Evolutionary conservation across 257 asterid species (phyloP), one percentile per base, ranked within the genome.

Genomic region (Solanum medicagineum): DNA sequence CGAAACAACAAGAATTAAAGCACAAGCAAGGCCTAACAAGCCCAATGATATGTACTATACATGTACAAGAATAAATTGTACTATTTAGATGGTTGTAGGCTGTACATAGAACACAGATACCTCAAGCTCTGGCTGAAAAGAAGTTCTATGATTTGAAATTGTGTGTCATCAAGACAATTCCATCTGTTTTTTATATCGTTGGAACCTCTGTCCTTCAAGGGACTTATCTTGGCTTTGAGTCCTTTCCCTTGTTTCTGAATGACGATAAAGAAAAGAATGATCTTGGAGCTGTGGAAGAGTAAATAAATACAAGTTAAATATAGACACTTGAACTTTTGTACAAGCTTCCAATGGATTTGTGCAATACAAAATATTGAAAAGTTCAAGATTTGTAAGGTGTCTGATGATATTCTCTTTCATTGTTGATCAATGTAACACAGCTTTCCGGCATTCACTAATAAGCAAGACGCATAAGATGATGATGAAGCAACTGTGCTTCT

Each of bases 161-260:
- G 32, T 54, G 51, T 0, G 19, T 42, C 22, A n/a, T 81, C 74
- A 20, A 81, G 75, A 55, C 24, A 81, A 44, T 81, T 24, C 77
- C 17, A 26, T 51, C 16, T 49, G 45, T 66, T 49, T 47, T 4
- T 22, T 6, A 49, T 24, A 60, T 19, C 44, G 17, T 17, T 62
- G 22, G 6, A 42, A 45, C 62, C 17, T 17, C 12, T 14, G 45
- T 69, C 42, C 20, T 66, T 70, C 17, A 54, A 29, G 57, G 45
- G 66, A 55, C 22, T 81, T 69, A 85, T 66, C 87, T 85, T 47
- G 84, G 85, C 85, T 81, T 85, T 32, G 74, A 81, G 74, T 85
- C 87, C 74, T 68, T 85, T 81, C 82, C 85, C 57, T 85, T 85
- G 81, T 68, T 85, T 79, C 87, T 83, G 63, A 85, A 85, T 40